Evolutionary conservation across 768 basidiomycete species (phyloP).

Genomic region (Suillus clintonianus): DNA sequence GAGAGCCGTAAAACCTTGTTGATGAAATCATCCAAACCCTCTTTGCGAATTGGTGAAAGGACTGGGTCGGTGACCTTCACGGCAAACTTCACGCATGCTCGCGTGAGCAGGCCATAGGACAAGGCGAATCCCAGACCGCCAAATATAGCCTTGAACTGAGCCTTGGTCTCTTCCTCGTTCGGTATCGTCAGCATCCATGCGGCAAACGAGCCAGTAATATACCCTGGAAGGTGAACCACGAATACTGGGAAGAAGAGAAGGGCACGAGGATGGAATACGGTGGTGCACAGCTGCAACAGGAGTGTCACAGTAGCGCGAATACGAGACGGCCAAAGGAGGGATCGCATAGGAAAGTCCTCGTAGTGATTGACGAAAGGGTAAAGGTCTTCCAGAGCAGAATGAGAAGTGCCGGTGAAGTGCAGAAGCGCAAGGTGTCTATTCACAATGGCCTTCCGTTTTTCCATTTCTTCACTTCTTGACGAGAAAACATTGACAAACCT

Average conservation of each 20-base stretch:
- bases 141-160: conserved; percentile 71
- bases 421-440: conserved; percentile 59
- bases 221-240: conserved; percentile 58
- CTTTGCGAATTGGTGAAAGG: neutral
- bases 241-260: conserved; percentile 45
- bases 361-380: conserved; percentile 32
- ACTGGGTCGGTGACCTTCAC: neutral
- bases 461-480: conserved; percentile 14
- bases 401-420: conserved; percentile 50
- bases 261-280: conserved; percentile 44
- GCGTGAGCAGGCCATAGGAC: conserved; percentile 4
- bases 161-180: conserved; percentile 65
- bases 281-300: conserved; percentile 36
- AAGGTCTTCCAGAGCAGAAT: conserved; percentile 46
- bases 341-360: conserved; percentile 1
- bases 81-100: neutral
- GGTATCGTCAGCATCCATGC: conserved; percentile 43
- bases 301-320: conserved; percentile 29
- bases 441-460: conserved; percentile 43
- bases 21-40: neutral
- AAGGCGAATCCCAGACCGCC: conserved; percentile 41
- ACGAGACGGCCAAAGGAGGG: conserved; percentile 18
- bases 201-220: conserved; percentile 48
- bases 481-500: conserved; percentile 26
- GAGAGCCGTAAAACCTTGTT: neutral